Base-by-base conservation (phyloP, 345 rosid genomes). In the Dipteronia dyeriana region DNA sequence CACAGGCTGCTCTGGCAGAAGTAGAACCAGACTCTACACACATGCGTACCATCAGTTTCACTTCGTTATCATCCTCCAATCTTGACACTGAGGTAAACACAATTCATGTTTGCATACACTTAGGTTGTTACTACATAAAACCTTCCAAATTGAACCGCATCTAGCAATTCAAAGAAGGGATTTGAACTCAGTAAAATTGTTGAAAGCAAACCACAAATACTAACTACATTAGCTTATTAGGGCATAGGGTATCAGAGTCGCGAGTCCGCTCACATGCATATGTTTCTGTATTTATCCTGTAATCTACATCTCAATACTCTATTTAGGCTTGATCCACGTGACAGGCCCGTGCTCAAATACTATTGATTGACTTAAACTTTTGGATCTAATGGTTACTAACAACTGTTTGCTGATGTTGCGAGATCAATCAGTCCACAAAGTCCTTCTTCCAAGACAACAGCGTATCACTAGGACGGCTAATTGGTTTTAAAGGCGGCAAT, bases 391-490 rank as follows among this genome's bases (percentile, higher is more conserved):
- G 4, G 38, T 4, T 34, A 34, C 38, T 34, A 4, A 34, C 4
- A 5, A 9, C 11, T 23, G 61, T 43, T 59, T 65, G 7, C 9
- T 45, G 34, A 12, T 61, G 22, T 17, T 63, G 47, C 56, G 17
- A 19, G 34, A 22, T 68, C 19, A 39, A 67, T 25, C 86, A 89
- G 92, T 89, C 92, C 5, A 79, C 90, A 4, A 86, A 84, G 7
- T 89, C 91, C 2, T 89, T 89, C 82, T 89, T 89, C 82, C 90
- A 84, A 73, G 91, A 87, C 54, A 25, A 59, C 45, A 87, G 87
- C 12, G 82, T 82, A 43, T 73, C 93, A 1, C 78, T 89, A 1
- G 93, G 93, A 19, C 78, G 80, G 73, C 81, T 89, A 26, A 87
- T 87, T 19, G 93, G 93, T 56, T 76, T 85, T 20, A 73, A 78